phyloP scores from a whole-genome alignment of 176 grass and related monocot species.

The Puccinellia tenuiflora region DNA sequence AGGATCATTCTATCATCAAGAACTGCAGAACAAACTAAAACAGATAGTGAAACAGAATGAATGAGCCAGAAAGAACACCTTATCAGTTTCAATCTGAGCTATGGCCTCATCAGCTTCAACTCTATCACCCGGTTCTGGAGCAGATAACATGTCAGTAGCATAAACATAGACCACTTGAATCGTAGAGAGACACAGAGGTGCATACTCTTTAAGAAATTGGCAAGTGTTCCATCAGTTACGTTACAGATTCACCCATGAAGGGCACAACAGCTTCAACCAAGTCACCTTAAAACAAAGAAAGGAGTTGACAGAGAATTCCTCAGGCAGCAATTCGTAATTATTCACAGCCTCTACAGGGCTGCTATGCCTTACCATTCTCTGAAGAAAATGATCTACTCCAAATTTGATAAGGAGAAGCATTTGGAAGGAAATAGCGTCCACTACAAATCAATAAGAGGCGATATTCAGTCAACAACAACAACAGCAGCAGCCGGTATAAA shows the following conservation, averaged over 20 bases:
- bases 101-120: slow-evolving; percentile 70
- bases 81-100: slow-evolving; percentile 85
- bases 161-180: neutral
- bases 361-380: slow-evolving; percentile 46
- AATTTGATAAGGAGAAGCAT: slow-evolving; percentile 48
- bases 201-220: slow-evolving; percentile 41
- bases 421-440: slow-evolving; percentile 41
- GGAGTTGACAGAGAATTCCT: neutral
- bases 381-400: slow-evolving; percentile 72
- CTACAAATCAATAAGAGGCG: slow-evolving; percentile 10
- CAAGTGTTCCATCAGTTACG: slow-evolving; percentile 18
- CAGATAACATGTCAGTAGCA: slow-evolving; percentile 12
- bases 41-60: neutral
- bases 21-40: neutral
- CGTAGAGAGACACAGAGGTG: neutral
- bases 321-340: slow-evolving; percentile 12
- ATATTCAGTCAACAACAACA: neutral
- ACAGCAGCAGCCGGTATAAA: neutral
- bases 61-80: slow-evolving; percentile 34
- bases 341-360: neutral
- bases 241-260: slow-evolving; percentile 12
- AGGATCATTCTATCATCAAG: slow-evolving; percentile 10
- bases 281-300: slow-evolving; percentile 50
- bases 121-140: slow-evolving; percentile 67
- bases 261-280: slow-evolving; percentile 25